Evolutionary conservation across 176 grass and related monocot genomes (phyloP).

Genomic region (Olyra latifolia): DNA sequence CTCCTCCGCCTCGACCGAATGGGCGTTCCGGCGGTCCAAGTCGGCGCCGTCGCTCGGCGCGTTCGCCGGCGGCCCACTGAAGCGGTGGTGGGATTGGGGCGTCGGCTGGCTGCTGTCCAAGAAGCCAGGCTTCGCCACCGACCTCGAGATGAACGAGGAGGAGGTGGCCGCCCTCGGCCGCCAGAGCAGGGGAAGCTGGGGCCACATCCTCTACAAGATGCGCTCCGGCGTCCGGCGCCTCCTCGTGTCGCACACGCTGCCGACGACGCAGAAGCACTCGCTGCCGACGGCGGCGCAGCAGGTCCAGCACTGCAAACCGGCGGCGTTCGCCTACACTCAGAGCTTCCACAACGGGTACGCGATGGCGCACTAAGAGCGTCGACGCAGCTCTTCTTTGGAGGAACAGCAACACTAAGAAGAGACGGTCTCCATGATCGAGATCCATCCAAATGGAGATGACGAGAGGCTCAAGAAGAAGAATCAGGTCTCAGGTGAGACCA

Average conservation of each 20-base stretch:
- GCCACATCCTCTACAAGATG: slow-evolving; percentile 75
- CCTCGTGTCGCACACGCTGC: slow-evolving; percentile 50
- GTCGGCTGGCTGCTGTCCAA: slow-evolving; percentile 74
- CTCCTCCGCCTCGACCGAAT: slow-evolving; percentile 59
- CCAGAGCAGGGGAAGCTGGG: slow-evolving; percentile 62
- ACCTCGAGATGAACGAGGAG: slow-evolving; percentile 99
- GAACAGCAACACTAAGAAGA: neutral
- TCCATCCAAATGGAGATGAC: neutral
- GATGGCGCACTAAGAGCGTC: slow-evolving; percentile 23
- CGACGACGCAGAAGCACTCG: slow-evolving; percentile 55
- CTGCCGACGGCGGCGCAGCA: slow-evolving; percentile 46
- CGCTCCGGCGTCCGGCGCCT: slow-evolving; percentile 64
- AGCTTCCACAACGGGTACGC: slow-evolving; percentile 53
- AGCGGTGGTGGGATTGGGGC: slow-evolving; percentile 77
- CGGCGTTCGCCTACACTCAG: slow-evolving; percentile 53
- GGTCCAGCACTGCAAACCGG: slow-evolving; percentile 50
- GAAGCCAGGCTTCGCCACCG: slow-evolving; percentile 63
- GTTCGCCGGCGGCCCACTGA: slow-evolving; percentile 40
- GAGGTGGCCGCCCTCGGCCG: slow-evolving; percentile 71
- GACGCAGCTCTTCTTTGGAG: neutral
- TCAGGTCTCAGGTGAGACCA: slow-evolving; percentile 6
- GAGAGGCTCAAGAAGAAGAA: neutral
- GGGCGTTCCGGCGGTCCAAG: slow-evolving; percentile 61
- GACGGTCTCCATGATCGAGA: neutral
- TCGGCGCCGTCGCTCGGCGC: slow-evolving; percentile 60